Base-by-base conservation (phyloP, 805 yeast genomes). In the Zygotorulaspora chibaensis region DNA sequence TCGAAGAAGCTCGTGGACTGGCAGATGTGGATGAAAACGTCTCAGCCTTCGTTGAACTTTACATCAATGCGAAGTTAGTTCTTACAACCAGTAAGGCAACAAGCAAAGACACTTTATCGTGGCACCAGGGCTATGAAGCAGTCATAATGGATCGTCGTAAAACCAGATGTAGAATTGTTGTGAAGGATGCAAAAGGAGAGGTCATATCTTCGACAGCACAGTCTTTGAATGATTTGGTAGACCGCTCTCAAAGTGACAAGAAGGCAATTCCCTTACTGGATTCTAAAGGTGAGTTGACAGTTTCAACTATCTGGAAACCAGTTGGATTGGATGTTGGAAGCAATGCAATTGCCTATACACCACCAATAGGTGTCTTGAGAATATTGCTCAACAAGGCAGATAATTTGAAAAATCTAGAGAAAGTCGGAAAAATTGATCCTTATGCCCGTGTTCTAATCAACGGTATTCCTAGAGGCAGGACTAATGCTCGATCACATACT, bases 291-390 rank as follows among this genome's bases (percentile, higher is more conserved):
- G 87, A 84, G 55, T 73, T 87, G 34, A 78, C 81, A 54, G 62
- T 93, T 46, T 67, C 76, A 3, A 79, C 93, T 25, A 67, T 71
- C 43, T 93, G 96, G 96, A 88, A 84, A 66, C 91, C 98, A 8
- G 96, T 90, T 42, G 80, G 75, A 25, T 68, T 91, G 58, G 74
- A 68, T 49, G 79, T 81, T 42, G 84, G 84, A 13, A 67, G 80
- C 33, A 87, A 88, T 50, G 68, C 86, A 17, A 80, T 83, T 55
- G 93, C 91, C 42, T 91, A 89, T 69, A 80, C 88, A n/a, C 88
- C 88, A 47, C 99, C 99, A 40, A 83, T 91, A 62, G 99, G 99
- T 62, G 91, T 85, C 28, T 75, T 90, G 5, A 81, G 97, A 60
- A 73, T 93, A 25, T 72, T 76, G 48, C 66, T 93, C 49, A 78